phyloP scores from a whole-genome alignment of 2,329 filamentous ascomycete genomes.

The Coccinonectria pachysandricola region DNA sequence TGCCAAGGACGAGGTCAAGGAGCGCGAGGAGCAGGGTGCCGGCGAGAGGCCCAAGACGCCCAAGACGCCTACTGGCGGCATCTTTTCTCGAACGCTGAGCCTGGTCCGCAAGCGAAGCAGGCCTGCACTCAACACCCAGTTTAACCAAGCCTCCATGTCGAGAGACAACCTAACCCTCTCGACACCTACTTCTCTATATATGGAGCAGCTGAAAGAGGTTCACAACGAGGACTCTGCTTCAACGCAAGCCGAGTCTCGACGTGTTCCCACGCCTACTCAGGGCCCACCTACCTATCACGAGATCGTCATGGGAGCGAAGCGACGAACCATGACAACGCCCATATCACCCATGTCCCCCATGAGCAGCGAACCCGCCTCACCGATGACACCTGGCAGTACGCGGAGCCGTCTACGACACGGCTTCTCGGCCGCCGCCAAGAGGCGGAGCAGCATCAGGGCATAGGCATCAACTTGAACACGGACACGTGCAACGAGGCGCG shows the following conservation, averaged over 20 bases:
- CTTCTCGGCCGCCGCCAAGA: slow-evolving; percentile 20
- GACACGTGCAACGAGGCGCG: too few species aligned
- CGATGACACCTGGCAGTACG: slow-evolving; percentile 17
- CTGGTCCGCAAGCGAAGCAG: slow-evolving; percentile 46
- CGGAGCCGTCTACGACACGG: slow-evolving; percentile 15
- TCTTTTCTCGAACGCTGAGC: slow-evolving; percentile 44
- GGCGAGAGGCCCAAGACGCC: slow-evolving; percentile 25
- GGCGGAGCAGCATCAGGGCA: slow-evolving; percentile 31
- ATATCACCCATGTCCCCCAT: slow-evolving; percentile 20
- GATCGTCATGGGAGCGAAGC: slow-evolving; percentile 33
- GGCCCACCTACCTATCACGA: slow-evolving; percentile 37
- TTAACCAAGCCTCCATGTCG: slow-evolving; percentile 20
- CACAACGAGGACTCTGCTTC: slow-evolving; percentile 13
- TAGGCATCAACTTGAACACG: slow-evolving; percentile 14
- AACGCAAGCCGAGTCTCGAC: slow-evolving; percentile 1
- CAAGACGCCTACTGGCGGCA: slow-evolving; percentile 31
- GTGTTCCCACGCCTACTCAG: slow-evolving; percentile 13
- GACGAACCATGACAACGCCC: slow-evolving; percentile 22
- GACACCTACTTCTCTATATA: slow-evolving; percentile 15
- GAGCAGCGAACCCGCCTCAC: slow-evolving; percentile 16
- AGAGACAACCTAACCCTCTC: slow-evolving; percentile 24
- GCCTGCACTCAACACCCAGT: slow-evolving; percentile 31
- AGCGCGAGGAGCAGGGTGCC: slow-evolving; percentile 19
- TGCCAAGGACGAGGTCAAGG: slow-evolving; percentile 21
- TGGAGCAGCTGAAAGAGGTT: slow-evolving; percentile 27